phyloP scores from a whole-genome alignment of 345 rosid species.

The Barbarea vulgaris region DNA sequence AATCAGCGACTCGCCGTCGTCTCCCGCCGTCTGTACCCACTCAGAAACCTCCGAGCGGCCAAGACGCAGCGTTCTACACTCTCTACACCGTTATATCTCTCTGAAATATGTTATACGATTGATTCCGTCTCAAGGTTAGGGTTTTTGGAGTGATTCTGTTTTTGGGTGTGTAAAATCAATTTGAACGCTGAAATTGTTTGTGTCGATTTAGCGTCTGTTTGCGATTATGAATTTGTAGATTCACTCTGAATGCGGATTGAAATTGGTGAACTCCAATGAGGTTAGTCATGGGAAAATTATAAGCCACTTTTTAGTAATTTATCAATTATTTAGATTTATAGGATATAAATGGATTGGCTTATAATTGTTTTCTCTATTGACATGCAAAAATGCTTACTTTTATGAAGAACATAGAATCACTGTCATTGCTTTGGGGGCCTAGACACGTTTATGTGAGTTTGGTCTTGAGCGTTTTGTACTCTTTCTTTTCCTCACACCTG shows the following conservation, averaged over 20 bases:
- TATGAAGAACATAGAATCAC: background rate
- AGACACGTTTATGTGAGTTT: constrained; percentile 6
- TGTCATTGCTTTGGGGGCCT: background rate
- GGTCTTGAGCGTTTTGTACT: background rate
- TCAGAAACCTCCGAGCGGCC: constrained; percentile 1
- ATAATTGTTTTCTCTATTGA: background rate
- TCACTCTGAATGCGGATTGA: constrained; percentile 5
- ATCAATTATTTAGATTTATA: background rate
- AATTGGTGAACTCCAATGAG: constrained; percentile 15
- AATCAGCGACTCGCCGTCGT: constrained; percentile 21
- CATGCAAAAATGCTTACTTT: background rate
- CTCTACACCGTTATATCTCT: background rate
- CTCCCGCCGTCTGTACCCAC: constrained; percentile 19
- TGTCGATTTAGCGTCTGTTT: constrained; percentile 10
- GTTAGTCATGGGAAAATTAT: constrained; percentile 5
- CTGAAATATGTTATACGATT: background rate
- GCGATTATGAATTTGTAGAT: constrained; percentile 12
- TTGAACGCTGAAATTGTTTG: background rate
- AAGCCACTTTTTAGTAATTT: background rate
- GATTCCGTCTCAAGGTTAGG: constrained; percentile 23
- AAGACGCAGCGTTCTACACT: constrained; percentile 21
- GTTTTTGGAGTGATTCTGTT: background rate
- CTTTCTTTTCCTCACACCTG: background rate
- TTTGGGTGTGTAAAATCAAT: background rate
- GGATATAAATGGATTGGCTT: background rate